These are phyloP conservation scores for Suillus ampliporus DNA, from an alignment of 768 basidiomycete species.

Conservation along the genomic window DNA sequence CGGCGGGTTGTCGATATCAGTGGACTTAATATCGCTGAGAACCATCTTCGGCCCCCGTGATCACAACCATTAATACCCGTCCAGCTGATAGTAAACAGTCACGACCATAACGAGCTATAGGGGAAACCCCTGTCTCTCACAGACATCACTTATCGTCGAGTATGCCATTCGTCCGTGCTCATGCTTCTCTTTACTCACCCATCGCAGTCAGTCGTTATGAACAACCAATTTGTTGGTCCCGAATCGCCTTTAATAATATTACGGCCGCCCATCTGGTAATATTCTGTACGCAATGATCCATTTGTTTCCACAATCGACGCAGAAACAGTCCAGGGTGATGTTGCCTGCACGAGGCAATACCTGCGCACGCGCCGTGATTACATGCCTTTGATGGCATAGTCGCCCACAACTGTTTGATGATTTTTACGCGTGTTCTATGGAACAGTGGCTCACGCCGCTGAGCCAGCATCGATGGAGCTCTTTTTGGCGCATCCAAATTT, in stretches of 20 bases:
- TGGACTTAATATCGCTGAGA: no score
- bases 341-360: neutral
- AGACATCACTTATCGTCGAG: no score
- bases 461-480: neutral
- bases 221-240: no score
- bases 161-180: neutral
- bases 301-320: neutral
- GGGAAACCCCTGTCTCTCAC: neutral
- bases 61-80: neutral
- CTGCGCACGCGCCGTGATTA: neutral
- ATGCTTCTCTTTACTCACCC: neutral
- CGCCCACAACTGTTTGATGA: neutral
- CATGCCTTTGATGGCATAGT: neutral
- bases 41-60: neutral
- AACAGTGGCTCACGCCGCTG: neutral
- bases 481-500: neutral
- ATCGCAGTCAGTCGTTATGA: neutral
- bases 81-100: neutral
- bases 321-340: neutral
- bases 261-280: neutral
- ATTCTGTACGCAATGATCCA: neutral
- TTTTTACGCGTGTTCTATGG: neutral
- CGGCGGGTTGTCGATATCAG: no score
- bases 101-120: neutral
- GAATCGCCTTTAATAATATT: neutral